These are phyloP conservation scores for Zea luxurians DNA, from an alignment of 176 grass and related monocot genomes.

Conservation along the genomic window DNA sequence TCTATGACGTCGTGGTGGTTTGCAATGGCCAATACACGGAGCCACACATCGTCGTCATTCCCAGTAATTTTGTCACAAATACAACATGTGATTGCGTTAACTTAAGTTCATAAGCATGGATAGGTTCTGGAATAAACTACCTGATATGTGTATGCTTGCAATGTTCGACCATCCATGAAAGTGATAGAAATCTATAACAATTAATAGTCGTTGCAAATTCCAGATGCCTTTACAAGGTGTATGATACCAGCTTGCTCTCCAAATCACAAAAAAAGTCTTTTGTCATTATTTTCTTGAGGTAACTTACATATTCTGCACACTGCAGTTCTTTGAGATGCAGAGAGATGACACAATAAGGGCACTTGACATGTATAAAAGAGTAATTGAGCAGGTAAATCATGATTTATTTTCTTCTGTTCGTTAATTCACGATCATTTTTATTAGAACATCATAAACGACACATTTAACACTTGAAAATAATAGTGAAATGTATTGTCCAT, in stretches of 20 bases:
- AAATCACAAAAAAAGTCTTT: too few species aligned
- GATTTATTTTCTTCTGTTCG: too few species aligned
- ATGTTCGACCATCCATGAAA: not conserved
- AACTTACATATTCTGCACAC: too few species aligned
- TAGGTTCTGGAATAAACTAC: slow-evolving; percentile 8
- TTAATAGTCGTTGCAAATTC: not conserved
- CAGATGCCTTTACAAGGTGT: not conserved
- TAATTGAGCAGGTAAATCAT: too few species aligned
- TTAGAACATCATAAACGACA: too few species aligned
- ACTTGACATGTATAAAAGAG: too few species aligned
- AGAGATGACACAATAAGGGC: too few species aligned
- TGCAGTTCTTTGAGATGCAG: too few species aligned
- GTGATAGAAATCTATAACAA: not conserved
- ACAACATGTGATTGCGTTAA: not conserved
- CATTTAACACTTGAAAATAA: not conserved
- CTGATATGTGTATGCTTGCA: not conserved
- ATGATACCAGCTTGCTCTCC: too few species aligned
- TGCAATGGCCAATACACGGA: slow-evolving; percentile 70
- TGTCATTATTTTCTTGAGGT: too few species aligned
- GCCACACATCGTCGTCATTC: slow-evolving; percentile 58
- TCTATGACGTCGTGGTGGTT: slow-evolving; percentile 68
- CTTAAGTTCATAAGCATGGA: not conserved
- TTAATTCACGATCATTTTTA: too few species aligned
- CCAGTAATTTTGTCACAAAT: slow-evolving; percentile 29
- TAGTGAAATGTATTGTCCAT: not conserved